Conservation (phyloP, 2,329 filamentous ascomycete species). For the Boeremia lycopersici region DNA sequence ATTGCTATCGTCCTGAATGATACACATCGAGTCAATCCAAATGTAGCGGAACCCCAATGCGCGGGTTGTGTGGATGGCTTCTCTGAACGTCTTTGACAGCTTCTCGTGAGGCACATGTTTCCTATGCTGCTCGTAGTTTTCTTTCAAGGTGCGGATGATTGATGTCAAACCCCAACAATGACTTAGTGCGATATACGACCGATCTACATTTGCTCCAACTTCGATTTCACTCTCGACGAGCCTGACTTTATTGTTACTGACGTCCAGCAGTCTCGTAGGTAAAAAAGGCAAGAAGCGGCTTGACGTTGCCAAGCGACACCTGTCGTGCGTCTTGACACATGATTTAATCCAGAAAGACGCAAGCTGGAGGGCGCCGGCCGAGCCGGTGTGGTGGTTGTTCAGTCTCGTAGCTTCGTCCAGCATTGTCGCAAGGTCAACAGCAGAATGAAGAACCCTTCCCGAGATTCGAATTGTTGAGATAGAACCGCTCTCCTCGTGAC, state of each 20-base stretch:
- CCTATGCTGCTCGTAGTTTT: constrained; percentile 16
- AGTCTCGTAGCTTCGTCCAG: constrained; percentile 10
- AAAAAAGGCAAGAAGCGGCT: not conserved
- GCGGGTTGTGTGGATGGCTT: not conserved
- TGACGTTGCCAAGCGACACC: constrained; percentile 8
- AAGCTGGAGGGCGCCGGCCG: constrained; percentile 25
- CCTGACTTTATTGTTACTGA: not conserved
- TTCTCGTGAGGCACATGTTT: not conserved
- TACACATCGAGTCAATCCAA: constrained; percentile 31
- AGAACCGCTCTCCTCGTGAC: not conserved
- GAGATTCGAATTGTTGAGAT: too few species aligned
- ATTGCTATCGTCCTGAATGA: constrained; percentile 26
- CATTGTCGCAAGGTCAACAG: not conserved
- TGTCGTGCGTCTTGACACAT: constrained; percentile 19
- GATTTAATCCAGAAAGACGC: constrained; percentile 24
- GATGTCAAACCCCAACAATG: constrained; percentile 31
- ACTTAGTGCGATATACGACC: constrained; percentile 26
- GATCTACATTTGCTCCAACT: not conserved
- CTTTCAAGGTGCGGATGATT: constrained; percentile 26
- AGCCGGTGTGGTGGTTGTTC: constrained; percentile 21
- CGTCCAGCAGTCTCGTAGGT: not conserved
- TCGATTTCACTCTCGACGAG: not conserved
- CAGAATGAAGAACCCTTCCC: too few species aligned
- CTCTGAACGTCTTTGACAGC: not conserved
- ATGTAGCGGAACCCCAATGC: constrained; percentile 17